Conservation (phyloP, 164 flowering plant species). For the Stephania yunnanensis region DNA sequence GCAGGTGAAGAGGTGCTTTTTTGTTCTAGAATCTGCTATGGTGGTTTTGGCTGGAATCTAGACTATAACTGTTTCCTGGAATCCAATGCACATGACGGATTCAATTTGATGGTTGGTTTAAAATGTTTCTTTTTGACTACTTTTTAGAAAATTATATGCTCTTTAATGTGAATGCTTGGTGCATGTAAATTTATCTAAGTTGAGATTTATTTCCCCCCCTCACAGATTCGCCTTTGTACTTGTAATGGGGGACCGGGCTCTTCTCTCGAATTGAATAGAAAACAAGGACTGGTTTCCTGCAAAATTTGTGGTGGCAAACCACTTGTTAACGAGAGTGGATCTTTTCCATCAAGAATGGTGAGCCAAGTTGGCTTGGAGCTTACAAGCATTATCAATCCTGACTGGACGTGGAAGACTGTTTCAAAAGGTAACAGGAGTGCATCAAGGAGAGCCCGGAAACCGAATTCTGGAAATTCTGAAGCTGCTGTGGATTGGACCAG, state of each 20-base stretch:
- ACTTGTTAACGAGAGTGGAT: slow-evolving; percentile 22
- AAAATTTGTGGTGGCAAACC: slow-evolving; percentile 27
- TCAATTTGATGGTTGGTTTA: slow-evolving; percentile 26
- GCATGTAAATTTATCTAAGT: background rate
- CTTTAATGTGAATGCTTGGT: background rate
- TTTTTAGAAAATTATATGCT: background rate
- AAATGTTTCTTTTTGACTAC: background rate
- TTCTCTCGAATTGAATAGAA: slow-evolving; percentile 14
- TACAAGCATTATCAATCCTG: slow-evolving; percentile 25
- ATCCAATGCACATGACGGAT: slow-evolving; percentile 16
- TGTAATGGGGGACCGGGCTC: slow-evolving; percentile 26
- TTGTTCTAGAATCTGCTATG: background rate
- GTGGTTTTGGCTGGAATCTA: background rate
- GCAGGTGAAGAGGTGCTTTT: background rate
- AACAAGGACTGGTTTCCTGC: slow-evolving; percentile 17
- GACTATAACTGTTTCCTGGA: background rate
- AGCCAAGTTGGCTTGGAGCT: slow-evolving; percentile 29
- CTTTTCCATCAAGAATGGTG: slow-evolving; percentile 28
- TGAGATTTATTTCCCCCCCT: background rate
- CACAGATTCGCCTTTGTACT: slow-evolving; percentile 27
- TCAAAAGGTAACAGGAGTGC: slow-evolving; percentile 29
- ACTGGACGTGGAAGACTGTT: slow-evolving; percentile 31
- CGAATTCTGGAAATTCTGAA: slow-evolving; percentile 18
- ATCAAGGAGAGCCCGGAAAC: slow-evolving; percentile 27
- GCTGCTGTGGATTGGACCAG: slow-evolving; percentile 17